phyloP scores from a whole-genome alignment of 164 flowering plant species.

The Aristolochia fimbriata region DNA sequence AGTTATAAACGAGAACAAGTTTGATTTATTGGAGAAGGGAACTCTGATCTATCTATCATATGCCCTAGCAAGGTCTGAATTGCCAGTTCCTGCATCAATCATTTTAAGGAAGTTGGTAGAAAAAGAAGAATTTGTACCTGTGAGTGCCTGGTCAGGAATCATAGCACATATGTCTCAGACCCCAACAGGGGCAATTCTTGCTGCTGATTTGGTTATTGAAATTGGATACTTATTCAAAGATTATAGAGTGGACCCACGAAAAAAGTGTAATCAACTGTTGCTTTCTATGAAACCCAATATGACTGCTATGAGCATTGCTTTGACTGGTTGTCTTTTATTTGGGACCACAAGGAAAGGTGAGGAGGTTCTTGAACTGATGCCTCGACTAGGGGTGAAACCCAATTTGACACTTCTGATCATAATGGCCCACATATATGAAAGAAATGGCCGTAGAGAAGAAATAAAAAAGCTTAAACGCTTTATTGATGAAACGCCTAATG shows the following conservation, averaged over 20 bases:
- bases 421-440: slow-evolving; percentile 85
- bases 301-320: slow-evolving; percentile 48
- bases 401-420: slow-evolving; percentile 45
- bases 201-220: slow-evolving; percentile 79
- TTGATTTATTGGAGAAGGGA: slow-evolving; percentile 55
- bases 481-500: slow-evolving; percentile 51
- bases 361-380: slow-evolving; percentile 82
- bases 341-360: slow-evolving; percentile 84
- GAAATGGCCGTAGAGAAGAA: slow-evolving; percentile 83
- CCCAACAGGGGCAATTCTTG: slow-evolving; percentile 65
- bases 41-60: slow-evolving; percentile 59
- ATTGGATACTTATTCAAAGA: slow-evolving; percentile 75
- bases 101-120: slow-evolving; percentile 69
- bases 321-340: slow-evolving; percentile 66
- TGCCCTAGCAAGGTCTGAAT: slow-evolving; percentile 50
- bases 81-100: slow-evolving; percentile 66
- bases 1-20: slow-evolving; percentile 53
- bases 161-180: slow-evolving; percentile 65
- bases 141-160: slow-evolving; percentile 70
- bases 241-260: slow-evolving; percentile 77
- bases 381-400: slow-evolving; percentile 56
- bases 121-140: slow-evolving; percentile 56
- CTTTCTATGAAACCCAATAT: slow-evolving; percentile 85
- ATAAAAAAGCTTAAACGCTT: slow-evolving; percentile 76
- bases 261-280: slow-evolving; percentile 67